phyloP scores from a whole-genome alignment of 202 grass and related monocot species.

The Eragrostis tef region DNA sequence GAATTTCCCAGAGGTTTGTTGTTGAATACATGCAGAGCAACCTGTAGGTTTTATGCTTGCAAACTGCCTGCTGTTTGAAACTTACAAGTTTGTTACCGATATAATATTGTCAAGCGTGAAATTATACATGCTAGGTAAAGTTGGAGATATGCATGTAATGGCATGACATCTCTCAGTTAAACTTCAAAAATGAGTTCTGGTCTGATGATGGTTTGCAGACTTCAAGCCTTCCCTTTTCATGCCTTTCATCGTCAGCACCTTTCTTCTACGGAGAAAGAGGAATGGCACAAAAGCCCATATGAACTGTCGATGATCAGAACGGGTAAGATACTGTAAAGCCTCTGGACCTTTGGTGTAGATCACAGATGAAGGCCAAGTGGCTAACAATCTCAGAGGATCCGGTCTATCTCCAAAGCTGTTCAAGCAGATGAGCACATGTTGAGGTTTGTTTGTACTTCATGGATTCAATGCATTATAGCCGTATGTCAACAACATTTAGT shows the following conservation, averaged over 20 bases:
- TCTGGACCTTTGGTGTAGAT: conserved; percentile 34
- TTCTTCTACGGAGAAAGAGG: conserved; percentile 40
- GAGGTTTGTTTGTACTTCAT: conserved; percentile 45
- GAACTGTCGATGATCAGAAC: conserved; percentile 29
- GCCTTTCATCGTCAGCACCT: background rate
- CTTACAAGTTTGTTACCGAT: conserved; percentile 13
- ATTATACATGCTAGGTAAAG: background rate
- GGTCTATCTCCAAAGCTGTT: conserved; percentile 38
- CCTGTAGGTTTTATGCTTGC: conserved; percentile 19
- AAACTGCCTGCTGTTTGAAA: conserved; percentile 36
- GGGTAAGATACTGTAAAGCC: conserved; percentile 25
- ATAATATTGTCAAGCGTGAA: background rate
- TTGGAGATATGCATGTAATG: conserved; percentile 1
- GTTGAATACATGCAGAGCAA: conserved; percentile 38
- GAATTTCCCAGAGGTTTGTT: conserved; percentile 23
- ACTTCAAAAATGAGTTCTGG: conserved; percentile 13
- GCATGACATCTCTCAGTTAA: background rate
- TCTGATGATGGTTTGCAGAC: conserved; percentile 28
- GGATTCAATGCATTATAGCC: conserved; percentile 13
- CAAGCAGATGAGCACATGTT: conserved; percentile 37
- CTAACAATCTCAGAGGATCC: conserved; percentile 29
- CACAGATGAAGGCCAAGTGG: background rate
- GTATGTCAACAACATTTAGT: conserved; percentile 7
- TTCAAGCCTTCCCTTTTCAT: conserved; percentile 38
- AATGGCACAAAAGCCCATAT: conserved; percentile 34